Evolutionary conservation across 768 basidiomycete species (phyloP).

Genomic region (Russula sp.): DNA sequence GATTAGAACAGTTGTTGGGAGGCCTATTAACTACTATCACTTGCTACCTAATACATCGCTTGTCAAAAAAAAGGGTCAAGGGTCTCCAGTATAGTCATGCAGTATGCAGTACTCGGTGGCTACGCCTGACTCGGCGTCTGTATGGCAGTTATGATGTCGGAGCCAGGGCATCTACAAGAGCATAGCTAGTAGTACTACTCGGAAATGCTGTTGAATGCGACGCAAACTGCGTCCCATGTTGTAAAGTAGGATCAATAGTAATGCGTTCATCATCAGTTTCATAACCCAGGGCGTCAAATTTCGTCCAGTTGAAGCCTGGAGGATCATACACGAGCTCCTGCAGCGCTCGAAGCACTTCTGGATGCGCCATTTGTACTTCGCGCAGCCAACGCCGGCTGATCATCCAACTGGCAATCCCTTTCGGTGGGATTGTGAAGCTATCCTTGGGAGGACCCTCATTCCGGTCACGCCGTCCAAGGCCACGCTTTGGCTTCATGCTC

Average conservation of each 20-base stretch:
- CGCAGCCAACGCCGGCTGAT: slow-evolving; percentile 61
- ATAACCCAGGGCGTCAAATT: slow-evolving; percentile 46
- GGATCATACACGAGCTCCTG: slow-evolving; percentile 42
- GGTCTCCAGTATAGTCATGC: neutral
- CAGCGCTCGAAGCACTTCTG: slow-evolving; percentile 43
- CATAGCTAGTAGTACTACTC: slow-evolving; percentile 27
- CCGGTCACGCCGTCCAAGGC: slow-evolving; percentile 51
- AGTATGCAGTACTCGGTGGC: neutral
- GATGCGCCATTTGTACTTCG: slow-evolving; percentile 36
- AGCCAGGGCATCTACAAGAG: slow-evolving; percentile 29
- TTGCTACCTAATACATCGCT: neutral
- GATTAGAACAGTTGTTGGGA: neutral
- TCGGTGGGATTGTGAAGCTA: slow-evolving; percentile 52
- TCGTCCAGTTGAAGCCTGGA: slow-evolving; percentile 45
- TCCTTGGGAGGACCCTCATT: slow-evolving; percentile 51
- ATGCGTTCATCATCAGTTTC: slow-evolving; percentile 44
- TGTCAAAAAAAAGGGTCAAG: neutral
- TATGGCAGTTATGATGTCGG: slow-evolving; percentile 15
- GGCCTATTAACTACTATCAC: neutral
- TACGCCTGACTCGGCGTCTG: neutral
- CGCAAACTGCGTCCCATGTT: slow-evolving; percentile 18
- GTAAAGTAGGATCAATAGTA: slow-evolving; percentile 11
- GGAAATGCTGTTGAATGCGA: slow-evolving; percentile 9
- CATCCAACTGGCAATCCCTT: slow-evolving; percentile 68
- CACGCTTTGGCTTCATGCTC: slow-evolving; percentile 48